Conservation (phyloP, 306 rosid genomes). For the cucumber (Cucumis sativus) region Cucumber_9930_V3 NC_026660.2:24759001-24759500, state of each 20-base stretch:
- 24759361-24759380: not conserved
- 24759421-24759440: not conserved
- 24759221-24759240: not conserved
- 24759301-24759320: not conserved
- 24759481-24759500: not conserved
- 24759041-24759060: conserved; percentile 76
- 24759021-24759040: conserved; percentile 71
- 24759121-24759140: not conserved
- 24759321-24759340: not conserved
- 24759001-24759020: conserved; percentile 94
- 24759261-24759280: not conserved
- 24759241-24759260: not conserved
- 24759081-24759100: conserved; percentile 9
- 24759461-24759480: not conserved
- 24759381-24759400: not conserved
- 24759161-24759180: no score
- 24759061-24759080: conserved; percentile 1
- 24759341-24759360: not conserved
- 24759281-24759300: not conserved
- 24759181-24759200: no score
- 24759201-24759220: not conserved
- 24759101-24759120: not conserved
- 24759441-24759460: not conserved
- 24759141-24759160: not conserved
- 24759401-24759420: not conserved